Percentiles rank a stretch among this genome's conserved stretches.
Evolutionary conservation across 768 basidiomycete species (phyloP).

Genomic region (Russula abietina): DNA sequence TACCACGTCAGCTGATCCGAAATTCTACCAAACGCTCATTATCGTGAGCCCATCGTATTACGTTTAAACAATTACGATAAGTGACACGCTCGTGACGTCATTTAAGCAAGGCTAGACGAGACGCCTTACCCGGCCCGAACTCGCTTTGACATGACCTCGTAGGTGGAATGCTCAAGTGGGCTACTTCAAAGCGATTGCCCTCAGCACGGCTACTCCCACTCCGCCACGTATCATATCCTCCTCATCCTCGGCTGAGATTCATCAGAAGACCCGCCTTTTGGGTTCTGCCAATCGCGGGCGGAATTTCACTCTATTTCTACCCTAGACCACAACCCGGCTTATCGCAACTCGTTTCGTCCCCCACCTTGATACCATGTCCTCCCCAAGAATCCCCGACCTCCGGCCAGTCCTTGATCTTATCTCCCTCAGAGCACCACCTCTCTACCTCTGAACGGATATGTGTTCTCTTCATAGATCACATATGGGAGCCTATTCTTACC

Average conservation of each 20-base stretch:
- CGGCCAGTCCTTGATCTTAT: slow-evolving; percentile 44
- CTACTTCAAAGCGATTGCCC: slow-evolving; percentile 24
- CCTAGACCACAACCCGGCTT: slow-evolving; percentile 40
- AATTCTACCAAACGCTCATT: neutral
- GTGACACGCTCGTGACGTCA: slow-evolving; percentile 8
- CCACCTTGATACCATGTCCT: slow-evolving; percentile 43
- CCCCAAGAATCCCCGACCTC: slow-evolving; percentile 18
- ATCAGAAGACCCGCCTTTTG: slow-evolving; percentile 37
- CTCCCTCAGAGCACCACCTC: slow-evolving; percentile 58
- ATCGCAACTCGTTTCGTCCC: slow-evolving; percentile 46
- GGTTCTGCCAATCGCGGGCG: slow-evolving; percentile 53
- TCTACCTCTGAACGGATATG: slow-evolving; percentile 42
- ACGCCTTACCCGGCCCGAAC: neutral
- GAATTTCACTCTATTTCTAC: slow-evolving; percentile 45
- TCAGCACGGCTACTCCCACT: slow-evolving; percentile 7
- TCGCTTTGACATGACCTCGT: neutral
- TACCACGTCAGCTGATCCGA: slow-evolving; percentile 20
- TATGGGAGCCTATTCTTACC: slow-evolving; percentile 86
- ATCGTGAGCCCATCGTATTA: slow-evolving; percentile 7
- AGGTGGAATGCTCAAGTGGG: slow-evolving; percentile 28
- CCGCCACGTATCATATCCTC: slow-evolving; percentile 32
- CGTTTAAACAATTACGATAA: neutral
- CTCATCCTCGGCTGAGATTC: slow-evolving; percentile 28
- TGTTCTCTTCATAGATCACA: slow-evolving; percentile 44
- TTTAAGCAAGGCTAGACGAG: neutral